Conservation (phyloP, 495 filamentous ascomycete genomes). For the Astrothelium macrocarpum region DNA sequence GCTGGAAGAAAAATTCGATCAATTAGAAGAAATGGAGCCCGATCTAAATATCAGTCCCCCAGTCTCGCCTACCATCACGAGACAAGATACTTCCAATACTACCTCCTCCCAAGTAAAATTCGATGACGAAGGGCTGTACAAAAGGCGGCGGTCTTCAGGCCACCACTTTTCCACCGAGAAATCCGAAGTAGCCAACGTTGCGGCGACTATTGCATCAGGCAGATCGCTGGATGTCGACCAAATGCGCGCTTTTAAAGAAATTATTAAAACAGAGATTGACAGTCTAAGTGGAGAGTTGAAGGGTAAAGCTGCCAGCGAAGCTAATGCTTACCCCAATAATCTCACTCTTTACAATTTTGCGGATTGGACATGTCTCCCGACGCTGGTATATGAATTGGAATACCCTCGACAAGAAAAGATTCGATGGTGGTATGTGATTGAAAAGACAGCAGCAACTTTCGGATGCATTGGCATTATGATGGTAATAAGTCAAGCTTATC, state of each 20-base stretch:
- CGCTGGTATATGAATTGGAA: conserved; percentile 65
- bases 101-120: neutral
- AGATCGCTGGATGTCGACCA: conserved; percentile 50
- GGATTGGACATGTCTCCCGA: conserved; percentile 63
- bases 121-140: neutral
- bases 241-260: conserved; percentile 45
- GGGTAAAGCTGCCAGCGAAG: conserved; percentile 38
- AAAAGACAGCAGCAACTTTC: conserved; percentile 58
- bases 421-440: conserved; percentile 61
- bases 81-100: conserved; percentile 4
- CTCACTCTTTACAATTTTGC: conserved; percentile 55
- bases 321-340: conserved; percentile 53
- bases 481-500: conserved; percentile 40
- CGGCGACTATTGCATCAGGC: conserved; percentile 44
- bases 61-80: conserved; percentile 26
- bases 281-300: conserved; percentile 53
- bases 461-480: conserved; percentile 58
- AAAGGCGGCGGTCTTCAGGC: neutral
- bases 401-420: conserved; percentile 60
- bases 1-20: conserved; percentile 37
- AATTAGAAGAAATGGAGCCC: conserved; percentile 33
- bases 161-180: conserved; percentile 21
- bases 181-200: conserved; percentile 45
- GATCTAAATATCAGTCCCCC: conserved; percentile 22
- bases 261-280: conserved; percentile 54